Conservation (phyloP, 176 grass and related monocot genomes). For the Eragrostis nindensis region DNA sequence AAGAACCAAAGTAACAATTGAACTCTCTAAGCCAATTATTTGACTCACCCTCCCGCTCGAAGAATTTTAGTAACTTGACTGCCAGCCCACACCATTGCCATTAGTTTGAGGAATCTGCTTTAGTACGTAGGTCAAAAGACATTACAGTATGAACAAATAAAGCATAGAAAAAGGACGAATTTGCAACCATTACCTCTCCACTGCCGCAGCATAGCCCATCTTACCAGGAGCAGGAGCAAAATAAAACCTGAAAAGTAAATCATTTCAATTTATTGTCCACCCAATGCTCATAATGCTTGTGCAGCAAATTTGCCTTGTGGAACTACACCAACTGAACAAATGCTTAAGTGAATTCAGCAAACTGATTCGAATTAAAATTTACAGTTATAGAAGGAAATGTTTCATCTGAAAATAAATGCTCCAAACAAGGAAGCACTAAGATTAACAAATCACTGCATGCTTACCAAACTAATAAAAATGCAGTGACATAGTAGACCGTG, state of each 20-base stretch:
- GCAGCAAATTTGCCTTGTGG: neutral
- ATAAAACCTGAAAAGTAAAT: constrained; percentile 73
- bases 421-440: neutral
- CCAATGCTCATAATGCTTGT: neutral
- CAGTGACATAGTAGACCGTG: constrained; percentile 82
- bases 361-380: constrained; percentile 21
- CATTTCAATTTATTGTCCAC: constrained; percentile 11
- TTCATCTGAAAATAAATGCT: constrained; percentile 18
- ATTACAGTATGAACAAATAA: neutral
- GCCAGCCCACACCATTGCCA: constrained; percentile 96
- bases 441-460: constrained; percentile 2
- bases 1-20: neutral
- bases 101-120: constrained; percentile 85
- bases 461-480: constrained; percentile 93
- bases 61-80: constrained; percentile 97
- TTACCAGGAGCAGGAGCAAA: constrained; percentile 85
- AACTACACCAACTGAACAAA: neutral
- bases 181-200: constrained; percentile 63
- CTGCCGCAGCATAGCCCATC: constrained; percentile 83
- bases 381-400: neutral
- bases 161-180: neutral
- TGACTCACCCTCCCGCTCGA: constrained; percentile 80
- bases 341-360: neutral
- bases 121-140: constrained; percentile 9
- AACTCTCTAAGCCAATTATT: constrained; percentile 19